A percentile compares a stretch with the other conserved stretches of the same genome.
phyloP scores from a whole-genome alignment of 73 alveolate genomes.

The Paramecium primaurelia region DNA sequence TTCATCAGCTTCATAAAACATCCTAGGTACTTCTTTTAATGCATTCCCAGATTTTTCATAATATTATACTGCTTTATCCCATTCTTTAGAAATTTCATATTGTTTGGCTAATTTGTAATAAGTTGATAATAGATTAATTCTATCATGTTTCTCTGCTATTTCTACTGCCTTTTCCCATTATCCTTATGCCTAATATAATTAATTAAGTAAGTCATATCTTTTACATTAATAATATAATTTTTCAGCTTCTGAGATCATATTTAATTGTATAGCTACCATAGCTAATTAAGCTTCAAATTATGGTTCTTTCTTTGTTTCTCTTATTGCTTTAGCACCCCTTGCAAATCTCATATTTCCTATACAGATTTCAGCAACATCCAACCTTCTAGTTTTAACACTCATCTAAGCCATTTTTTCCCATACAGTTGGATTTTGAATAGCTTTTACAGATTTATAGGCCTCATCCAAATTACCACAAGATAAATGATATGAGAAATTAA shows the following conservation, averaged over 20 bases:
- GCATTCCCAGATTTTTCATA: constrained; percentile 73
- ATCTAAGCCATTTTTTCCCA: constrained; percentile 98
- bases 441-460: constrained; percentile 95
- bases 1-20: constrained; percentile 81
- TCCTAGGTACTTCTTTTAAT: constrained; percentile 94
- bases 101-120: constrained; percentile 92
- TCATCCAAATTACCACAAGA: constrained; percentile 97
- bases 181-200: constrained; percentile 90
- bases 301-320: constrained; percentile 96
- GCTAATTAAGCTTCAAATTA: constrained; percentile 97
- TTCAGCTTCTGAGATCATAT: constrained; percentile 96
- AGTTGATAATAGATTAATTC: constrained; percentile 92
- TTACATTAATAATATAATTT: constrained; percentile 86
- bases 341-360: constrained; percentile 98
- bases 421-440: constrained; percentile 89
- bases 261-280: constrained; percentile 94
- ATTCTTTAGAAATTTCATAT: constrained; percentile 85
- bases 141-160: constrained; percentile 88
- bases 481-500: constrained; percentile 91
- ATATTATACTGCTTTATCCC: constrained; percentile 87
- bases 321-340: constrained; percentile 97
- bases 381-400: constrained; percentile 96
- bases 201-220: constrained; percentile 92
- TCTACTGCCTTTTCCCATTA: constrained; percentile 97
- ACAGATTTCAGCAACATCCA: constrained; percentile 97